Conservation (phyloP, 306 rosid species). For the Cucurbita maxima region DNA sequence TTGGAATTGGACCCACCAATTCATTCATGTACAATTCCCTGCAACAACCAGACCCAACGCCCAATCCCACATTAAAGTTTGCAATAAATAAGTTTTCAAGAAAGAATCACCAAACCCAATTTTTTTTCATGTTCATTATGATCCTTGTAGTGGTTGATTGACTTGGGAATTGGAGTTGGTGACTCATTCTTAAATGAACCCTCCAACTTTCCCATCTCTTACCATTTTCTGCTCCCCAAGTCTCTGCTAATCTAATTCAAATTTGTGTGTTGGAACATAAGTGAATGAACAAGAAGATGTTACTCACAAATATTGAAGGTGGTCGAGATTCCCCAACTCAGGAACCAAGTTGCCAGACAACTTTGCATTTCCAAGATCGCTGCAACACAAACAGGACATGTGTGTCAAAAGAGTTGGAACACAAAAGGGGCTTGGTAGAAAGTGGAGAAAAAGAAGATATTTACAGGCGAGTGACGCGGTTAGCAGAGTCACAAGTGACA, state of each 20-base stretch:
- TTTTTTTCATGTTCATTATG: background rate
- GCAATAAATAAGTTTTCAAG: background rate
- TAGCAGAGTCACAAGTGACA: conserved; percentile 55
- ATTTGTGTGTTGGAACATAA: too few species aligned
- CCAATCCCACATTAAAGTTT: background rate
- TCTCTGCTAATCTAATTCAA: too few species aligned
- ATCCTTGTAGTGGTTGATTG: too few species aligned
- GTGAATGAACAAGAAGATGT: too few species aligned
- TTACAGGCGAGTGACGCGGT: conserved; percentile 61
- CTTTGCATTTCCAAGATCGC: conserved; percentile 85
- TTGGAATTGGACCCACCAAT: conserved; percentile 55
- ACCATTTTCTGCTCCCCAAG: too few species aligned
- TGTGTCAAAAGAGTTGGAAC: background rate
- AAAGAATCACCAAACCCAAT: background rate
- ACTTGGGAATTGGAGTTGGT: background rate
- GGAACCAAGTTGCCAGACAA: conserved; percentile 59
- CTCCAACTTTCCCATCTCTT: background rate
- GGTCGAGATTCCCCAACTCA: conserved; percentile 53
- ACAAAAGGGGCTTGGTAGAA: background rate
- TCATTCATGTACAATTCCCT: conserved; percentile 70
- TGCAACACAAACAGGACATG: conserved; percentile 2
- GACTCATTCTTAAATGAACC: background rate
- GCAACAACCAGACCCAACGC: conserved; percentile 3
- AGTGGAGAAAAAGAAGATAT: background rate
- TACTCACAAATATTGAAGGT: conserved; percentile 54